Evolutionary conservation across 352 stramenopile species (phyloP).

Genomic region (Globisporangium spiculum): DNA sequence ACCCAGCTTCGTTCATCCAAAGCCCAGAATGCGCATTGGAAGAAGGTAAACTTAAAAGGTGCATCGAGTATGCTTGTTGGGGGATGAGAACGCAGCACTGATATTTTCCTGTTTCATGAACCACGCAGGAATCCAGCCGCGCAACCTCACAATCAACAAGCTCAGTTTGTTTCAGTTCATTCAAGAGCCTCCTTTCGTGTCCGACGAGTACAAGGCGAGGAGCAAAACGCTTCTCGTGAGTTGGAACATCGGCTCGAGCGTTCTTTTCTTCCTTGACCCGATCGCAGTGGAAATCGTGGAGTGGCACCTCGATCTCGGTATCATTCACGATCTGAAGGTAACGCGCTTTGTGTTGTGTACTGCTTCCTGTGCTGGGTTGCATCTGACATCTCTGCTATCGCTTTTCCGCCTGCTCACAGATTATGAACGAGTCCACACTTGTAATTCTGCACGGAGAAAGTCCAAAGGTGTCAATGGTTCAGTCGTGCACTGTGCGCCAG

Average conservation of each 20-base stretch:
- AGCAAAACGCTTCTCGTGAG: conserved; percentile 65
- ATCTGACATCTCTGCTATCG: not conserved
- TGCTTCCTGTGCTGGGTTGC: not conserved
- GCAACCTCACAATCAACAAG: conserved; percentile 81
- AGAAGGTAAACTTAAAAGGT: conserved; percentile 34
- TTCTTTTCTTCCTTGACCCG: conserved; percentile 82
- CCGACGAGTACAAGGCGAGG: conserved; percentile 37
- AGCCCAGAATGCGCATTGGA: conserved; percentile 48
- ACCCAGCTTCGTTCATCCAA: conserved; percentile 55
- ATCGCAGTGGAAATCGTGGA: conserved; percentile 83
- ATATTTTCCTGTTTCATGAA: not conserved
- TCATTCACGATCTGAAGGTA: conserved; percentile 85
- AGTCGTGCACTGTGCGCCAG: conserved; percentile 66
- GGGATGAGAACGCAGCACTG: not conserved
- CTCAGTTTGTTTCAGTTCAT: conserved; percentile 71
- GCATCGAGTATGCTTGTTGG: not conserved
- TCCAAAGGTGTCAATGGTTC: conserved; percentile 69
- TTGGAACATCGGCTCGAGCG: conserved; percentile 77
- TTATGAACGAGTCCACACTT: conserved; percentile 65
- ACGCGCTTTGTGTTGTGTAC: not conserved
- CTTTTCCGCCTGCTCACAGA: conserved; percentile 26
- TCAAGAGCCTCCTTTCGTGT: conserved; percentile 51
- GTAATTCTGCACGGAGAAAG: conserved; percentile 71
- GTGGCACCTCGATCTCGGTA: conserved; percentile 84
- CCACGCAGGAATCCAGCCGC: conserved; percentile 44